Evolutionary conservation across 1,284 basidiomycete genomes (phyloP).

Genomic region (Kalmanozyma brasiliensis): DNA sequence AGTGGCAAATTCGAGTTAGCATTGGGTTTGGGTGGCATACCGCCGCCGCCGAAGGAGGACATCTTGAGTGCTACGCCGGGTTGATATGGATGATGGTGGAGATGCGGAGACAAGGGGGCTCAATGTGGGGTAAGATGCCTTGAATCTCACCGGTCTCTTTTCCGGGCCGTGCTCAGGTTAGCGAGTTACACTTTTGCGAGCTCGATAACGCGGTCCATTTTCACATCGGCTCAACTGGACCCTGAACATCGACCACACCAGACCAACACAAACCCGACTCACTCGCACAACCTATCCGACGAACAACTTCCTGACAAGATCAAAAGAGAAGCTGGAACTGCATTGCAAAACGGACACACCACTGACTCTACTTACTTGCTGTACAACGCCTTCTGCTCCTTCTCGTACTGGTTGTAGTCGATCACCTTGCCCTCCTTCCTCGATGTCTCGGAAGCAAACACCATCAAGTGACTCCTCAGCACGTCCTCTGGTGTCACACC

Average conservation of each 20-base stretch:
- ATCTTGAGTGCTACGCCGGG: slow-evolving; percentile 5
- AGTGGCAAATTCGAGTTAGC: slow-evolving; percentile 32
- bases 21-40: slow-evolving; percentile 25
- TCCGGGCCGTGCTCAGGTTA: slow-evolving; percentile 19
- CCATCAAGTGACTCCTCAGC: slow-evolving; percentile 38
- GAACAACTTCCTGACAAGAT: background rate
- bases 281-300: background rate
- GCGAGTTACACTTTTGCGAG: slow-evolving; percentile 31
- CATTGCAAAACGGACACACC: background rate
- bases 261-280: background rate
- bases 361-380: slow-evolving; percentile 1
- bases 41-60: slow-evolving; percentile 17
- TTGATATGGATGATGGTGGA: slow-evolving; percentile 7
- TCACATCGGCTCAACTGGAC: slow-evolving; percentile 12
- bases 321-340: background rate
- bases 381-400: slow-evolving; percentile 30
- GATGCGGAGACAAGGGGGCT: background rate
- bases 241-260: slow-evolving; percentile 5
- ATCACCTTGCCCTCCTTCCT: slow-evolving; percentile 28
- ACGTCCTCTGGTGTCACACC: slow-evolving; percentile 40
- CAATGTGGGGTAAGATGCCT: slow-evolving; percentile 12
- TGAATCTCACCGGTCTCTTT: slow-evolving; percentile 12
- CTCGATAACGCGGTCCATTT: background rate
- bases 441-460: slow-evolving; percentile 26
- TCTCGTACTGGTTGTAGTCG: slow-evolving; percentile 24